These are phyloP conservation scores for Cladosporium sp. DNA, from an alignment of 2,329 filamentous ascomycete species.

Conservation along the genomic window DNA sequence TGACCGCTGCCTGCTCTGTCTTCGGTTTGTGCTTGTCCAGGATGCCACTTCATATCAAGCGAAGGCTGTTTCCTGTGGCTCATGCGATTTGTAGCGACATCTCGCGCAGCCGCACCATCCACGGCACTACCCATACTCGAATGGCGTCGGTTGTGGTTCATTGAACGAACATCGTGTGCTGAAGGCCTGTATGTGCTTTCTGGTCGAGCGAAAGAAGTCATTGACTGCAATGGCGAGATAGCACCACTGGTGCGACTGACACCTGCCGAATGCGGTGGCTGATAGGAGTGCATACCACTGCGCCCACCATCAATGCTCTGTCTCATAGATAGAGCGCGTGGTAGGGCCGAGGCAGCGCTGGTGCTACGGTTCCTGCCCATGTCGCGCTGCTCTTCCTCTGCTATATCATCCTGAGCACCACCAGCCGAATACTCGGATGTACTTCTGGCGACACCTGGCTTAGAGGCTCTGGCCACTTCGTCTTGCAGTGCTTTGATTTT, in stretches of 20 bases:
- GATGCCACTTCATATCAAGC: conserved; percentile 54
- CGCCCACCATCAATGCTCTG: conserved; percentile 18
- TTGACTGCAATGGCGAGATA: conserved; percentile 28
- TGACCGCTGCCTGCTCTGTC: conserved; percentile 17
- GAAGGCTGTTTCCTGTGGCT: conserved; percentile 53
- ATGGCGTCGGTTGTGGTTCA: conserved; percentile 80
- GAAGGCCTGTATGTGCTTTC: conserved; percentile 31
- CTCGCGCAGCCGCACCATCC: conserved; percentile 44
- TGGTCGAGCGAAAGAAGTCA: conserved; percentile 29
- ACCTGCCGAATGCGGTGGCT: conserved; percentile 12
- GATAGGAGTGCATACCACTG: conserved; percentile 14
- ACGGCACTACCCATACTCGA: conserved; percentile 87
- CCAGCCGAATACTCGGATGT: conserved; percentile 40
- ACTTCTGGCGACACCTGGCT: conserved; percentile 30
- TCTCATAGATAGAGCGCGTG: conserved; percentile 17
- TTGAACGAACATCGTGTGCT: conserved; percentile 35
- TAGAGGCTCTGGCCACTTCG: conserved; percentile 64
- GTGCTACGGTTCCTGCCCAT: conserved; percentile 43
- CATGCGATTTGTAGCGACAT: conserved; percentile 23
- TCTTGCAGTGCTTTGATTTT: conserved; percentile 91
- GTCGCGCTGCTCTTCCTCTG: conserved; percentile 40
- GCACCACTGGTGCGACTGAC: conserved; percentile 31
- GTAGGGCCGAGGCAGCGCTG: conserved; percentile 25
- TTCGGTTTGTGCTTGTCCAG: conserved; percentile 17
- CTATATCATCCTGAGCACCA: conserved; percentile 17